These are phyloP conservation scores for Talaromyces sp. DNA, from an alignment of 2,329 filamentous ascomycete genomes.

Conservation along the genomic window DNA sequence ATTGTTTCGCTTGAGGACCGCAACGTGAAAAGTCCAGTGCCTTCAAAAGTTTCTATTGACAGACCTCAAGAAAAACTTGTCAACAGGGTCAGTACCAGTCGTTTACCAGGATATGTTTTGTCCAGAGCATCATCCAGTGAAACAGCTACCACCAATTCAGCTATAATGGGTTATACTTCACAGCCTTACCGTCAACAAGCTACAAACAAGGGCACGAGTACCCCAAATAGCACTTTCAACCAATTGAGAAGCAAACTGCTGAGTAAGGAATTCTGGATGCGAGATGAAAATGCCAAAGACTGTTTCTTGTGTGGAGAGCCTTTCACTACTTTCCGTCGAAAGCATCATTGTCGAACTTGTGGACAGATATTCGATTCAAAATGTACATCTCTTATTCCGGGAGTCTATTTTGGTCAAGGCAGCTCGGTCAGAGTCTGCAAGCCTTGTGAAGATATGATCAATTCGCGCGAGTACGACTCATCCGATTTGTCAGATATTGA, in stretches of 20 bases:
- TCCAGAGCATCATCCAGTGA: constrained; percentile 42
- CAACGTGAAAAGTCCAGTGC: constrained; percentile 27
- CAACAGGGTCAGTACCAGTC: constrained; percentile 42
- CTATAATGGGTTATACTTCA: constrained; percentile 25
- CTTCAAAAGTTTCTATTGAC: constrained; percentile 26
- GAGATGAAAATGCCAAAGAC: constrained; percentile 95
- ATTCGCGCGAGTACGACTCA: constrained; percentile 82
- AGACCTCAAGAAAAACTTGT: constrained; percentile 33
- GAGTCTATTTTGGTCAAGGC: constrained; percentile 79
- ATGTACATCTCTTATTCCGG: constrained; percentile 88
- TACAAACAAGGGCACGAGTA: constrained; percentile 22
- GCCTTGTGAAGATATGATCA: constrained; percentile 86
- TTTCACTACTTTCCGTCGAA: constrained; percentile 90
- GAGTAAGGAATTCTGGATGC: constrained; percentile 98
- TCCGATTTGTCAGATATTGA: constrained; percentile 82
- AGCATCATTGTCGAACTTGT: constrained; percentile 91
- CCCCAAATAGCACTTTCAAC: constrained; percentile 39
- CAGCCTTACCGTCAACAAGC: constrained; percentile 22
- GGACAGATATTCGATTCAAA: constrained; percentile 99
- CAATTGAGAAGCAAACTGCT: constrained; percentile 82
- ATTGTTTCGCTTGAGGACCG: constrained; percentile 30
- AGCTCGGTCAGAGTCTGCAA: constrained; percentile 87
- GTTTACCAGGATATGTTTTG: constrained; percentile 44
- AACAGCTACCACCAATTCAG: constrained; percentile 45
- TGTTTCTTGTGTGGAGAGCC: constrained; percentile 88